phyloP scores from a whole-genome alignment of 352 stramenopile genomes.

The Pseudoperonospora humuli region DNA sequence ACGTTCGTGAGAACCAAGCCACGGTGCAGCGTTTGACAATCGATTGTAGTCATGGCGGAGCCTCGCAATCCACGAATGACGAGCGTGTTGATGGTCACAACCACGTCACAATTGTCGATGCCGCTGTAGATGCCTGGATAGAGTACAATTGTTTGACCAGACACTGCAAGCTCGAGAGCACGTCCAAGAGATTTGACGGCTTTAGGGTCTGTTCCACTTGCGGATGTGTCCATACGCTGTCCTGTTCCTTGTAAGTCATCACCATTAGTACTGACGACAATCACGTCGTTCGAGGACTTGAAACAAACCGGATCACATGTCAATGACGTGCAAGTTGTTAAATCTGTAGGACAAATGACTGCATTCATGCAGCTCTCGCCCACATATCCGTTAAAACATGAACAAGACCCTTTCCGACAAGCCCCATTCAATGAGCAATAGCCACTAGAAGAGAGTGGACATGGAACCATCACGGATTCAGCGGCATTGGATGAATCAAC shows the following conservation, averaged over 20 bases:
- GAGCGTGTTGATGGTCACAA: slow-evolving; percentile 15
- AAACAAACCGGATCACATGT: slow-evolving; percentile 43
- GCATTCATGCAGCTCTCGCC: slow-evolving; percentile 60
- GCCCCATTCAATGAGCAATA: slow-evolving; percentile 42
- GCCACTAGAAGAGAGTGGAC: slow-evolving; percentile 21
- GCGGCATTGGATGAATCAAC: slow-evolving; percentile 3
- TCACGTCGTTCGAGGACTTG: slow-evolving; percentile 18
- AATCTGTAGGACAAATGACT: slow-evolving; percentile 34
- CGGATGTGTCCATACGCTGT: slow-evolving; percentile 40
- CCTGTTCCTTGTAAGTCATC: slow-evolving; percentile 48
- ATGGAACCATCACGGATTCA: slow-evolving; percentile 18
- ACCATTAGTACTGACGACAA: slow-evolving; percentile 43
- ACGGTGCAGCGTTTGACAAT: slow-evolving; percentile 19
- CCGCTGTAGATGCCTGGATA: slow-evolving; percentile 41
- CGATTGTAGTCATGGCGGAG: slow-evolving; percentile 22
- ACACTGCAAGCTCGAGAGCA: slow-evolving; percentile 28
- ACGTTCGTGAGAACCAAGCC: slow-evolving; percentile 26
- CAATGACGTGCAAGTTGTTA: slow-evolving; percentile 17
- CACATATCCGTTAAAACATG: slow-evolving; percentile 47
- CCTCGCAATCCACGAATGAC: slow-evolving; percentile 38
- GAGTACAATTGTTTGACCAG: slow-evolving; percentile 34
- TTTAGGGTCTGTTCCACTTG: slow-evolving; percentile 40
- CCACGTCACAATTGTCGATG: slow-evolving; percentile 31
- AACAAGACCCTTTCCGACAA: slow-evolving; percentile 35
- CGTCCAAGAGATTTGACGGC: slow-evolving; percentile 36